A percentile compares a stretch with the other conserved stretches of the same genome.
phyloP scores from a whole-genome alignment of 345 rosid genomes.

The Brassica incana region DNA sequence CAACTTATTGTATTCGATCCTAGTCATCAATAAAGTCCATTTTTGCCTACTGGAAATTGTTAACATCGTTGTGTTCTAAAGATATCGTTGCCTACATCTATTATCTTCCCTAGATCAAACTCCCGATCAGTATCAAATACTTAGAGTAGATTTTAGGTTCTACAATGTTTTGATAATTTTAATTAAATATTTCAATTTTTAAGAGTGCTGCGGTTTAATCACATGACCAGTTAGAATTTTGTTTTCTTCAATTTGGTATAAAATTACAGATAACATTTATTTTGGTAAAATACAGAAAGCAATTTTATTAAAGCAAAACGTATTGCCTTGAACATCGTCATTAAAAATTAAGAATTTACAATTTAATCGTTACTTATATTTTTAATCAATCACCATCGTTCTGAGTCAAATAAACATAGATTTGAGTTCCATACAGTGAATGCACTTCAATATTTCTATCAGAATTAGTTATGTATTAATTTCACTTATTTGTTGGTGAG shows the following conservation, averaged over 20 bases:
- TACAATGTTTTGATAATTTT: too few species aligned
- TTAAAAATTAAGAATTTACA: not conserved
- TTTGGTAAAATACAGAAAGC: not conserved
- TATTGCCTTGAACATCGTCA: not conserved
- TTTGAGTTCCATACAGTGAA: not conserved
- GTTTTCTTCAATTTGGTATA: not conserved
- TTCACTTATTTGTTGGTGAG: conserved; percentile 8
- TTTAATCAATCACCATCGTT: not conserved
- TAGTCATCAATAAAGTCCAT: too few species aligned
- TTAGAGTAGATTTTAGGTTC: too few species aligned
- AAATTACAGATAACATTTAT: not conserved
- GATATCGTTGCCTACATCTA: too few species aligned
- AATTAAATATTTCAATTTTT: too few species aligned
- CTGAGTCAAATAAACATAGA: not conserved
- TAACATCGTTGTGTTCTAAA: too few species aligned
- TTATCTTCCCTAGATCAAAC: too few species aligned
- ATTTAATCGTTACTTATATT: not conserved
- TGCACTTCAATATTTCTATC: conserved; percentile 13
- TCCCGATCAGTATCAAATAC: too few species aligned
- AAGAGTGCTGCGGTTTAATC: not conserved
- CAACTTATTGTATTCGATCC: too few species aligned
- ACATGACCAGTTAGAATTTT: not conserved
- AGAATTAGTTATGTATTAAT: conserved; percentile 5
- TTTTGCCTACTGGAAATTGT: too few species aligned
- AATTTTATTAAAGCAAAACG: not conserved